phyloP scores from a whole-genome alignment of 768 basidiomycete species.

The Basidioascus undulatus region DNA sequence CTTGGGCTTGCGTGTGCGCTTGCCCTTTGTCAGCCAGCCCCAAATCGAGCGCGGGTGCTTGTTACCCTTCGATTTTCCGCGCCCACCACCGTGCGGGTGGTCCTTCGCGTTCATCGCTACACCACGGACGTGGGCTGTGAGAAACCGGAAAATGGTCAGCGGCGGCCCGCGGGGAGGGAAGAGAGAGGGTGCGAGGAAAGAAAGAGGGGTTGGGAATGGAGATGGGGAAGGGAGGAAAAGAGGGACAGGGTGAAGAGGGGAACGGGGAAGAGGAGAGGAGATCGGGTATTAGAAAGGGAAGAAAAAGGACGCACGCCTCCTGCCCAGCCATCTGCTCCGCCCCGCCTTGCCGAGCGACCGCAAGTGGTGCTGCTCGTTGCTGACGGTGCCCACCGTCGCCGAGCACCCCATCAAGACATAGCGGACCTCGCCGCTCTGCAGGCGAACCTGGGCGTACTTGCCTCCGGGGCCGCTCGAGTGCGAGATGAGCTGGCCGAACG shows the following conservation, averaged over 20 bases:
- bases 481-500: constrained; percentile 63
- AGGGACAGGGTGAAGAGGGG: neutral
- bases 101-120: constrained; percentile 12
- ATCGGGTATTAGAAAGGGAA: constrained; percentile 2
- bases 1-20: constrained; percentile 77
- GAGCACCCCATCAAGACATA: constrained; percentile 49
- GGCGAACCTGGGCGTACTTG: constrained; percentile 52
- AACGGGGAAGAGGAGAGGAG: constrained; percentile 1
- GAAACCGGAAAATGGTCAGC: too few species aligned
- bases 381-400: constrained; percentile 76
- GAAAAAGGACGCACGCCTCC: constrained; percentile 34
- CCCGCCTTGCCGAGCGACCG: constrained; percentile 78
- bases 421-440: constrained; percentile 82
- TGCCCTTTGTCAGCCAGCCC: constrained; percentile 39
- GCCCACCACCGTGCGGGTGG: constrained; percentile 80
- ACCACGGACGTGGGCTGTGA: constrained; percentile 4
- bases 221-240: too few species aligned
- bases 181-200: too few species aligned
- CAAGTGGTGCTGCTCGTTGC: constrained; percentile 74
- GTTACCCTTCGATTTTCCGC: constrained; percentile 91
- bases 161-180: neutral
- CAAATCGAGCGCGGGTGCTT: constrained; percentile 77
- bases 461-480: constrained; percentile 24
- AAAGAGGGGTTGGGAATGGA: too few species aligned
- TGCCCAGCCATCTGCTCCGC: constrained; percentile 59